A percentile compares a stretch with the other conserved stretches of the same genome.
phyloP scores from a whole-genome alignment of 208 protist species.

The Novymonas esmeraldas region DNA sequence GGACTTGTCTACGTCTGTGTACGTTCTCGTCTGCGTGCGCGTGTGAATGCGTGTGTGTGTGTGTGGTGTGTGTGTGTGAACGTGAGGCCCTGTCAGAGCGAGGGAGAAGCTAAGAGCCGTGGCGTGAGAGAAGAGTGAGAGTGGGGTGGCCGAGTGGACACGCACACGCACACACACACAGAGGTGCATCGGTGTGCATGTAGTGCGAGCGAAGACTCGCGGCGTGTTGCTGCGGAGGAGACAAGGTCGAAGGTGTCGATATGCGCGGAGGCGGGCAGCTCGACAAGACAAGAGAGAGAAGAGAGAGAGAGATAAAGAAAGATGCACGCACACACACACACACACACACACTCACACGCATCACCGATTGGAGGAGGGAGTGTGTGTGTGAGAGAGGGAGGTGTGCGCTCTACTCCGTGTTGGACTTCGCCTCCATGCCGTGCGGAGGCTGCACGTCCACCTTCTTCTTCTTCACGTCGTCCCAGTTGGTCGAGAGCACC shows the following conservation, averaged over 20 bases:
- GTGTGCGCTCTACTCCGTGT: slow-evolving; percentile 31
- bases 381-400: neutral
- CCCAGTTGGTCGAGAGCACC: slow-evolving; percentile 97
- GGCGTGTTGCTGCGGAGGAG: no score
- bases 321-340: neutral
- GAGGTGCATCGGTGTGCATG: no score
- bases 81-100: neutral
- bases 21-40: neutral
- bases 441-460: slow-evolving; percentile 84
- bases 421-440: slow-evolving; percentile 89
- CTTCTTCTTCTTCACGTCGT: slow-evolving; percentile 89
- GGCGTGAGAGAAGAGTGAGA: slow-evolving; percentile 3
- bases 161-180: neutral
- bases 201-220: no score
- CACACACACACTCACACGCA: neutral
- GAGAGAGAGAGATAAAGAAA: neutral
- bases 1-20: no score
- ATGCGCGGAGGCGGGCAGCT: no score
- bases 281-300: no score
- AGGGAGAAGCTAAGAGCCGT: neutral
- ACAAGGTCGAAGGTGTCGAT: no score
- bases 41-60: neutral
- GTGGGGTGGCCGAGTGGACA: neutral
- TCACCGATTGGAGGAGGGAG: neutral
- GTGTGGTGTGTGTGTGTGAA: neutral